phyloP scores from a whole-genome alignment of 805 yeast species.

The Candida takata region DNA sequence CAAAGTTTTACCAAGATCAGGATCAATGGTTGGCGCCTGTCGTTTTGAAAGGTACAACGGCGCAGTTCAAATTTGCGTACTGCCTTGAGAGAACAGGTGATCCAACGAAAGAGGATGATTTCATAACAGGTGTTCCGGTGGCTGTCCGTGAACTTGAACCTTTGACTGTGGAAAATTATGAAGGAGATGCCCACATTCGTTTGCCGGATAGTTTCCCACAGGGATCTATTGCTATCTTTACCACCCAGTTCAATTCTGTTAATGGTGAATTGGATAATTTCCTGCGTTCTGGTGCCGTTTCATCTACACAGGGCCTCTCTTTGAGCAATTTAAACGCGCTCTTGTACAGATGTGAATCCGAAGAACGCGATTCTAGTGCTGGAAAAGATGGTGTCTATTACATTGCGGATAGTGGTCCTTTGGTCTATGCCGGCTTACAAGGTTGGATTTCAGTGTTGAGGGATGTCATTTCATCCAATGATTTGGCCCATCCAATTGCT shows the following conservation, averaged over 20 bases:
- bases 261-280: slow-evolving; percentile 57
- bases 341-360: slow-evolving; percentile 74
- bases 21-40: slow-evolving; percentile 55
- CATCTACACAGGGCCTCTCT: slow-evolving; percentile 55
- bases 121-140: slow-evolving; percentile 62
- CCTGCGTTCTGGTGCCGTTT: slow-evolving; percentile 69
- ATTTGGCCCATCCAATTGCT: slow-evolving; percentile 79
- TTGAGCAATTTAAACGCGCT: slow-evolving; percentile 69
- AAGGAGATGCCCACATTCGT: slow-evolving; percentile 43
- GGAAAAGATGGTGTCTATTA: slow-evolving; percentile 69
- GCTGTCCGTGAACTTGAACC: slow-evolving; percentile 44
- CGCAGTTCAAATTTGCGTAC: slow-evolving; percentile 51
- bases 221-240: slow-evolving; percentile 83
- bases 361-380: slow-evolving; percentile 74
- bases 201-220: slow-evolving; percentile 68
- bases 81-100: slow-evolving; percentile 49
- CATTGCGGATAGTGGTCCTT: slow-evolving; percentile 65
- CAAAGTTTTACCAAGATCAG: slow-evolving; percentile 49
- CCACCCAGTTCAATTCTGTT: slow-evolving; percentile 62
- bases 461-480: slow-evolving; percentile 56
- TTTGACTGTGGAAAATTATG: slow-evolving; percentile 40
- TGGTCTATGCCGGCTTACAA: slow-evolving; percentile 85
- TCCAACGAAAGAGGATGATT: slow-evolving; percentile 28
- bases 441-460: slow-evolving; percentile 80
- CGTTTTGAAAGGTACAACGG: slow-evolving; percentile 52